These are phyloP conservation scores for Exophiala sp. DNA, from an alignment of 2,329 filamentous ascomycete species.

Conservation along the genomic window DNA sequence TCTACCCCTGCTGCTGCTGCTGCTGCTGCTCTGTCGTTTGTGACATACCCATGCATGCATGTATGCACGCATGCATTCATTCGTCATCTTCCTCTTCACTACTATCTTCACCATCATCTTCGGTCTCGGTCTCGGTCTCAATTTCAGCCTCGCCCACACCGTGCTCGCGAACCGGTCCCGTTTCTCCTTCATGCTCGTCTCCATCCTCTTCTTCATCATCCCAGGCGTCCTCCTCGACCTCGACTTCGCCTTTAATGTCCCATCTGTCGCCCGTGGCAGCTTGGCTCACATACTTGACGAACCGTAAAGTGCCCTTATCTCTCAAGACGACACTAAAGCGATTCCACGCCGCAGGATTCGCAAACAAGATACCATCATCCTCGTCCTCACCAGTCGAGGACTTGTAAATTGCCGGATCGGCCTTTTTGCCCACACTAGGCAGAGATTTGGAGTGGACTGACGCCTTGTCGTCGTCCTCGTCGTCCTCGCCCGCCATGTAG, in stretches of 20 bases:
- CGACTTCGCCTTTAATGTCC: constrained; percentile 78
- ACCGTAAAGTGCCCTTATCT: constrained; percentile 78
- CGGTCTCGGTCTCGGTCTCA: too few species aligned
- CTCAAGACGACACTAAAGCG: constrained; percentile 83
- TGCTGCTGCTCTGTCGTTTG: too few species aligned
- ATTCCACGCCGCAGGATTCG: constrained; percentile 73
- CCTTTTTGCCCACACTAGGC: constrained; percentile 32
- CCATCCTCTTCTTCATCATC: constrained; percentile 17
- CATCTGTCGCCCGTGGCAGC: constrained; percentile 82
- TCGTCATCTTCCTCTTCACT: too few species aligned
- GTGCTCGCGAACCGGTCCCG: too few species aligned
- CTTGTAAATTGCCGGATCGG: constrained; percentile 83
- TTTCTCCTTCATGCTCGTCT: too few species aligned
- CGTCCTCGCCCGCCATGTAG: constrained; percentile 78
- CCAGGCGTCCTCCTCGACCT: constrained; percentile 23
- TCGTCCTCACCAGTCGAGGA: constrained; percentile 54
- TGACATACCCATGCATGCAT: too few species aligned
- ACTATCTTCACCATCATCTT: too few species aligned
- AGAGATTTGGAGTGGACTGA: constrained; percentile 28
- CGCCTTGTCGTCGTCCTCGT: constrained; percentile 51
- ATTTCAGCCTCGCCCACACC: too few species aligned
- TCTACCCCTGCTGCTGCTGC: too few species aligned
- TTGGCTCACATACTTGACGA: constrained; percentile 90
- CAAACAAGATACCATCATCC: constrained; percentile 68
- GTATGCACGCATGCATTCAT: too few species aligned